Conservation (phyloP, 176 grass and related monocot species). For the Thinopyrum elongatum region DNA sequence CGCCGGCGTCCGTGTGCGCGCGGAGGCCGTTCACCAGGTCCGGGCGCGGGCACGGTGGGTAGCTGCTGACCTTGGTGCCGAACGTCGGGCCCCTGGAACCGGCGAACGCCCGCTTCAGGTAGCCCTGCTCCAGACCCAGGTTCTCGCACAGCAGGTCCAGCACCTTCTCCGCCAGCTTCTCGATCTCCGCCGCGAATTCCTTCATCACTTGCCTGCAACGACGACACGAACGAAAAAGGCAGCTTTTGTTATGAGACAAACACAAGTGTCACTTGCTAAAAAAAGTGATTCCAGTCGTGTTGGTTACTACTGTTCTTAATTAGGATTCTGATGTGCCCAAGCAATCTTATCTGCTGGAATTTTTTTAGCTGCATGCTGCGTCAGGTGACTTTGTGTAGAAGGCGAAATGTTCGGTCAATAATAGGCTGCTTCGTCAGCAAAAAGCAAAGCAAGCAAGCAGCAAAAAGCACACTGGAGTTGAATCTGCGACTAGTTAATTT, state of each 20-base stretch:
- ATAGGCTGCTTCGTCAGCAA: conserved; percentile 12
- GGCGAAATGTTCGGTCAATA: background rate
- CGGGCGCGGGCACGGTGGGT: conserved; percentile 74
- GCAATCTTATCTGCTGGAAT: background rate
- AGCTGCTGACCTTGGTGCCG: conserved; percentile 90
- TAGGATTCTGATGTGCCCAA: background rate
- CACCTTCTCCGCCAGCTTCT: conserved; percentile 69
- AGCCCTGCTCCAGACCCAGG: conserved; percentile 65
- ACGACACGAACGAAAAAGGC: background rate
- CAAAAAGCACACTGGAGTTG: background rate
- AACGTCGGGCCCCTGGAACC: conserved; percentile 81
- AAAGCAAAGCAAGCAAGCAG: no score
- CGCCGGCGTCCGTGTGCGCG: conserved; percentile 92
- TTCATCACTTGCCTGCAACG: conserved; percentile 53
- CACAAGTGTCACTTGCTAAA: no score
- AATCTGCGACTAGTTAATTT: background rate
- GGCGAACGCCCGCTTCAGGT: conserved; percentile 58
- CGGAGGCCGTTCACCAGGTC: conserved; percentile 78
- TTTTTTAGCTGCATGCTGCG: background rate
- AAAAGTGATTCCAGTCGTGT: conserved; percentile 7
- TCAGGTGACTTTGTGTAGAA: background rate
- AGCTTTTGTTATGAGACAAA: no score
- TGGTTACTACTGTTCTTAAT: background rate
- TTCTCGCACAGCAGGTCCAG: conserved; percentile 87
- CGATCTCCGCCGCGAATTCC: conserved; percentile 55